Base-by-base conservation (phyloP, 352 stramenopile genomes). In the Pythium sp. region DNA sequence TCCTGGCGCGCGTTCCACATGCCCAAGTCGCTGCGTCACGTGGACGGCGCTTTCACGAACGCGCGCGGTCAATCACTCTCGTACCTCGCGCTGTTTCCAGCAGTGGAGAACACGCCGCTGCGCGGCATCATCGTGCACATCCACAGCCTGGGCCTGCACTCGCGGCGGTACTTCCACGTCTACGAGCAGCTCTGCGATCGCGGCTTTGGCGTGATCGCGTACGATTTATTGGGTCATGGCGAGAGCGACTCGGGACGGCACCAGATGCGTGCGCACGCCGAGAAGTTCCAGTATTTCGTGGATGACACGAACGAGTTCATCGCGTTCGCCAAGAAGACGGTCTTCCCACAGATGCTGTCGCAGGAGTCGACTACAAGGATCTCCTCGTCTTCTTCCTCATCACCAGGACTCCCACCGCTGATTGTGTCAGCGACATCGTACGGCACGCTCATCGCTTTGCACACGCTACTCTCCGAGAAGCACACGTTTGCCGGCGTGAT, bases 91-190 rank as follows among this genome's bases (percentile, higher is more conserved):
- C 49, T 73, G 4, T 74, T 74, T 38, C 68, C 72, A 0, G 41
- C 58, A 5, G 46, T 5, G 3, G 20, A 47, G 14, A 58, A n/a
- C 11, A 49, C 14, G 15, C 54, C 60, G 6, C 46, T 76, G 55
- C 70, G 73, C 15, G 73, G 71, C 24, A 30, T 79, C 26, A 59
- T 77, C 54, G 11, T 72, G 46, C 77, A 67, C 66, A 34, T 74
- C 51, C 69, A 73, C 46, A 58, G 54, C 3, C 32, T 73, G 11
- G 51, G 41, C 3, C 36, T 64, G 30, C 69, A 74, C 36, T 47
- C 49, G n/a, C 38, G 64, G 15, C 64, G 65, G 32, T 74, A 41
- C 15, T 63, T 49, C 26, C 46, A 65, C 22, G 11, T 72, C 9
- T 72, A 63, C 26, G 62, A 72, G 32, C 36, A 66, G 51, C 43